Conservation (phyloP, 805 yeast genomes). For the Blastobotrys americana region DNA sequence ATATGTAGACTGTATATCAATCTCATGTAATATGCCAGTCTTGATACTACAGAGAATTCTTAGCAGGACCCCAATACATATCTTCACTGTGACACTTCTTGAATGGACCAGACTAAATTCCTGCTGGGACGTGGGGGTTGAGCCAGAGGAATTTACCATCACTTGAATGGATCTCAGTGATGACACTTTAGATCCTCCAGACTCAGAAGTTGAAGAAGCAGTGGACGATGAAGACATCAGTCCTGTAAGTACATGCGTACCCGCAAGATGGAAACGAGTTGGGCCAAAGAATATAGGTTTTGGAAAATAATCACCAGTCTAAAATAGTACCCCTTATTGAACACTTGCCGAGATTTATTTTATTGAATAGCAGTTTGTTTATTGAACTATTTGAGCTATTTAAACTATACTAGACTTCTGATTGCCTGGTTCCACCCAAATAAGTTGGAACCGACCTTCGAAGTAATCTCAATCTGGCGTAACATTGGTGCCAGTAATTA, state of each 20-base stretch:
- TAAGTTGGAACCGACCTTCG: not conserved
- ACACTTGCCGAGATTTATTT: not conserved
- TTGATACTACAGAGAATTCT: not conserved
- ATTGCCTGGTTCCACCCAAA: not conserved
- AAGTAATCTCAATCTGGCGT: not conserved
- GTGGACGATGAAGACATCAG: too few relatives aligned
- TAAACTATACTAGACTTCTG: not conserved
- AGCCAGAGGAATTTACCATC: too few relatives aligned
- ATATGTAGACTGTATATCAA: not conserved
- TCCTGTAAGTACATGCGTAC: too few relatives aligned
- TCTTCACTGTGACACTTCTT: not conserved
- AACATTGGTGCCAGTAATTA: not conserved
- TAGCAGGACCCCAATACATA: not conserved
- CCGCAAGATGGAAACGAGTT: too few relatives aligned
- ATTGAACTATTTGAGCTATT: not conserved
- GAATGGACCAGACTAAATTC: not conserved
- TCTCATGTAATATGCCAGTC: not conserved
- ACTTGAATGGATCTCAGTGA: not conserved
- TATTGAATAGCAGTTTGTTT: not conserved
- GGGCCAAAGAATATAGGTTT: too few relatives aligned
- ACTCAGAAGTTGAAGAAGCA: too few relatives aligned
- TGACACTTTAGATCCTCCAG: too few relatives aligned
- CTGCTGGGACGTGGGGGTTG: not conserved
- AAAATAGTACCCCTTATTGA: not conserved
- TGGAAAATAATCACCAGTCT: not conserved